These are phyloP conservation scores for Coemansia sp. DNA, from an alignment of 192 early-diverging fungal species.

Conservation along the genomic window DNA sequence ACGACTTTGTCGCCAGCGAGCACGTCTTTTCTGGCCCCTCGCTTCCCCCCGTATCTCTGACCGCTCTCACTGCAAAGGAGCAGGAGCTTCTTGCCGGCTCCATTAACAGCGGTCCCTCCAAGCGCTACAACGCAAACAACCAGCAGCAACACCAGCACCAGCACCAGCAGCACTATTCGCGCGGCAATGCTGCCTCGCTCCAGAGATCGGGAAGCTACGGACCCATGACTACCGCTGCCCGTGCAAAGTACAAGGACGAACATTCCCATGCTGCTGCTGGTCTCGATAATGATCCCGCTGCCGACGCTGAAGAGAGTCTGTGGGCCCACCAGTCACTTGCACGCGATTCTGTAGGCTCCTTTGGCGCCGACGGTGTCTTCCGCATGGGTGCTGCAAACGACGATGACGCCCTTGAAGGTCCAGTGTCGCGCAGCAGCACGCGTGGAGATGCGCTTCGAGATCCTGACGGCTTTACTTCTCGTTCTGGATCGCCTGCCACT, in stretches of 20 bases:
- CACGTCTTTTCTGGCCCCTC: constrained; percentile 62
- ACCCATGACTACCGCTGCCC: not conserved
- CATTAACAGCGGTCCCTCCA: constrained; percentile 54
- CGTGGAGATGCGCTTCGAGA: not conserved
- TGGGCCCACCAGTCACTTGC: constrained; percentile 57
- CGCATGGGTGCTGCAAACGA: constrained; percentile 54
- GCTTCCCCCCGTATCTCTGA: constrained; percentile 60
- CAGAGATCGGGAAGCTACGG: constrained; percentile 20
- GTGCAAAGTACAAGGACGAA: constrained; percentile 2
- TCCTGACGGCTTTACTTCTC: constrained; percentile 5
- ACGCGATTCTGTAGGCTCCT: constrained; percentile 61
- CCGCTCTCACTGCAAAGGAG: constrained; percentile 60
- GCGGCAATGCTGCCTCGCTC: constrained; percentile 9
- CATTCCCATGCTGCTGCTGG: constrained; percentile 1
- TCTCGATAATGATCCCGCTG: not conserved
- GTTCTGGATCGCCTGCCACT: constrained; percentile 10
- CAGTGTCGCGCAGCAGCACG: constrained; percentile 1
- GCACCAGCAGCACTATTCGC: constrained; percentile 17
- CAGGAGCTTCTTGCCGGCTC: constrained; percentile 51
- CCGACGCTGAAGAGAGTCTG: constrained; percentile 39
- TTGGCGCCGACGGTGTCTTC: constrained; percentile 69
- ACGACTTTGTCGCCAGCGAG: constrained; percentile 65
- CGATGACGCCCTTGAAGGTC: constrained; percentile 32
- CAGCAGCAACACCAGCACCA: constrained; percentile 17
- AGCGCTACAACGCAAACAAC: constrained; percentile 39